Base-by-base conservation (phyloP, 306 rosid genomes). In the Cicer arietinum region DNA sequence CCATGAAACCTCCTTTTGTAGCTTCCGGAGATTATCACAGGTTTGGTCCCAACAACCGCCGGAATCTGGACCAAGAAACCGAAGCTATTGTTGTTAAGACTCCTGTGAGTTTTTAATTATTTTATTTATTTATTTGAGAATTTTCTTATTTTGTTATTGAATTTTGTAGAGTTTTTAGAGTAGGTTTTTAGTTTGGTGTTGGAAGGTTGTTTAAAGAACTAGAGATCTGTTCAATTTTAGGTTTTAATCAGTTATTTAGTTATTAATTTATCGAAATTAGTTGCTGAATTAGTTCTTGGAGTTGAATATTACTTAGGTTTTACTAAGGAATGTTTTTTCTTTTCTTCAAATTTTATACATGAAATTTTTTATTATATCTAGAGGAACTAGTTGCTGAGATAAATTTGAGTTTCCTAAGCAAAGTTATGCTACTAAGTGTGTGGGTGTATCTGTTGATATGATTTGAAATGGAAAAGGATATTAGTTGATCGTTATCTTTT, bases 21-120 rank as follows among this genome's bases (percentile, higher is more conserved):
- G 81, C 92, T 72, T 78, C 91, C n/a, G 91, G 78, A 0, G 96
- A 94, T 81, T 94, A 94, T 48, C 96, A 94, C 75, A 88, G 90
- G 59, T 94, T 94, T 76, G 70, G 80, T 7, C 83, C 91, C 10
- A 93, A 94, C 68, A 77, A 69, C 69, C 92, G 82, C 73, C 80
- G 74, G 6, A 75, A 77, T 80, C 47, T 81, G 40, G 91, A 91
- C 61, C 91, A 73, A 0, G 81, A 85, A 45, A 17, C 86, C 1
- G 96, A 91, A 46, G 89, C 84, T 77, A 81, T 94, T 67, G 77
- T 84, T 30, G 86, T 94, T 45, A 91, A 83, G 82, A 65, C 96
- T 53, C 86, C 89, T 0, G 98, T 94, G 41, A 84, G 93, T 76
- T 3, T 53, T 37, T 30, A 1, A 46, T 51, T 10, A 3, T 80